Conservation (phyloP, 1,139 yeast species). For the Yamadazyma atmosphaerica region DNA sequence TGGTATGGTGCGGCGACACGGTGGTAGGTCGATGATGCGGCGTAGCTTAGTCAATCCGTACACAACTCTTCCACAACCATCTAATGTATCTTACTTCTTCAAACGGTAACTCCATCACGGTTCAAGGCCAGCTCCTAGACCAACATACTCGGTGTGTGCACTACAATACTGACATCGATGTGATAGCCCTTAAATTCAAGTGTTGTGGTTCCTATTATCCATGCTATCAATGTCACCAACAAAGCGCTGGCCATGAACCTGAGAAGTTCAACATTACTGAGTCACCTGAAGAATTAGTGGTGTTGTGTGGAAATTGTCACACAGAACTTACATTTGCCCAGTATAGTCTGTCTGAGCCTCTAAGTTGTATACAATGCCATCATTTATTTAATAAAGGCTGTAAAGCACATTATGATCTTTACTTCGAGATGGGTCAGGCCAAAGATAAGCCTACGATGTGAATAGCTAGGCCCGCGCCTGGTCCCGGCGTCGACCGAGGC, state of each 20-base stretch:
- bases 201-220: constrained; percentile 42
- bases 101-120: background rate
- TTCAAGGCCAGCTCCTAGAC: constrained; percentile 23
- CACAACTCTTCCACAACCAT: too few relatives aligned
- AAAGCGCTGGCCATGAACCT: constrained; percentile 22
- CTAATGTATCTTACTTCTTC: too few relatives aligned
- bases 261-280: constrained; percentile 13
- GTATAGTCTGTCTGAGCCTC: constrained; percentile 18
- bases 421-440: constrained; percentile 25
- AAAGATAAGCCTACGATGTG: background rate
- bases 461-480: too few relatives aligned
- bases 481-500: too few relatives aligned
- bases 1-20: background rate
- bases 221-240: constrained; percentile 42
- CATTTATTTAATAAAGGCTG: constrained; percentile 41
- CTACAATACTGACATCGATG: constrained; percentile 35
- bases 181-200: constrained; percentile 44
- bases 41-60: too few relatives aligned
- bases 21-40: too few relatives aligned
- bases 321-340: constrained; percentile 28
- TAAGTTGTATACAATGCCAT: constrained; percentile 27
- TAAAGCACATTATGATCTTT: constrained; percentile 34
- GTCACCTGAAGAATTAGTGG: constrained; percentile 19
- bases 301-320: constrained; percentile 41
- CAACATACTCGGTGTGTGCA: constrained; percentile 39